phyloP scores from a whole-genome alignment of 768 basidiomycete species.

The Albatrellus ellisii region DNA sequence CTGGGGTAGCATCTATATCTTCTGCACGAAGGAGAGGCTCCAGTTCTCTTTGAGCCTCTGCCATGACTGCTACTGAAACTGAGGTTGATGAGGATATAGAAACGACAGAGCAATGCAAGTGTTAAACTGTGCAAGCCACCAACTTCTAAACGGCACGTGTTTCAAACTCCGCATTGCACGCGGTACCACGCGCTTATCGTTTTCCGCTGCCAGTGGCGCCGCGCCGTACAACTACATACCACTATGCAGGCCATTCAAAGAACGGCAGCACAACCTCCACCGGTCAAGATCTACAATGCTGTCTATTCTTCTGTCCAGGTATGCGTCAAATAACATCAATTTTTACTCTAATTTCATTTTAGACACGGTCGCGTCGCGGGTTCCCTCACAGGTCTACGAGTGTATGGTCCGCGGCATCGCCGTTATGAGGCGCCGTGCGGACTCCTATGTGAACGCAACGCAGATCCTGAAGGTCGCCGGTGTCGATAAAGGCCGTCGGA shows the following conservation, averaged over 20 bases:
- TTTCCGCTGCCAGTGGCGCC: neutral
- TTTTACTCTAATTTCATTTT: too few relatives aligned
- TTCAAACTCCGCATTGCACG: constrained; percentile 13
- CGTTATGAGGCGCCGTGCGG: constrained; percentile 91
- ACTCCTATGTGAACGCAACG: constrained; percentile 96
- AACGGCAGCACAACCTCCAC: constrained; percentile 21
- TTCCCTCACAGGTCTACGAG: constrained; percentile 67
- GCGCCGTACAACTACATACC: neutral
- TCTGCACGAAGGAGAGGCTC: constrained; percentile 33
- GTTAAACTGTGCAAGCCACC: too few relatives aligned
- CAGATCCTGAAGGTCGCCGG: constrained; percentile 99
- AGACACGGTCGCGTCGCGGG: constrained; percentile 11
- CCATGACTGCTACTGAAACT: neutral
- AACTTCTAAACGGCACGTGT: constrained; percentile 1
- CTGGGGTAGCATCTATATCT: constrained; percentile 43
- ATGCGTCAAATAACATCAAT: too few relatives aligned
- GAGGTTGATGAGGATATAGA: neutral
- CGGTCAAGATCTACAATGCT: constrained; percentile 85
- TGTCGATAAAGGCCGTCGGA: constrained; percentile 90
- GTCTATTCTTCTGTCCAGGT: constrained; percentile 87
- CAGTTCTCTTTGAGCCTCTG: constrained; percentile 15
- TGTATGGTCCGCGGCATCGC: constrained; percentile 98
- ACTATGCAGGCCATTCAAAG: constrained; percentile 5
- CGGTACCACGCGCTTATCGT: neutral
- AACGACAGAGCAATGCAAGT: neutral